These are phyloP conservation scores for Syzygium malaccense DNA, from an alignment of 441 rosid species.

Conservation along the genomic window DNA sequence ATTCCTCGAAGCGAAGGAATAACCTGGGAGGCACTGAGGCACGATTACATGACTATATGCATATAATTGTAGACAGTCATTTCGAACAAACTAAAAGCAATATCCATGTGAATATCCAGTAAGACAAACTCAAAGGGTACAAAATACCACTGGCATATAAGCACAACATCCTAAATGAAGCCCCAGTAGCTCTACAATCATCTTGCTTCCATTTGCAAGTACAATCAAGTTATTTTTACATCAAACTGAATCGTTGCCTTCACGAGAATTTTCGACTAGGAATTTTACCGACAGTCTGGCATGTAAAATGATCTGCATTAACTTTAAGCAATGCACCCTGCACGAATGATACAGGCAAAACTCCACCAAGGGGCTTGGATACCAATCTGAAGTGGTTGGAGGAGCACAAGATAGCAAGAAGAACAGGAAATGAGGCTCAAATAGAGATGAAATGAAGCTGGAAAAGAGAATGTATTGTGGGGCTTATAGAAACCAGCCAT, in stretches of 20 bases:
- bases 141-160: neutral
- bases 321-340: neutral
- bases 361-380: neutral
- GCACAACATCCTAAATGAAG: neutral
- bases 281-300: neutral
- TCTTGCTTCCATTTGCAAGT: neutral
- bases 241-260: neutral
- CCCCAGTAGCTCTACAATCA: neutral
- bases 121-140: neutral
- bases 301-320: neutral
- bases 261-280: neutral
- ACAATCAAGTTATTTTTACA: neutral
- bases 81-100: neutral
- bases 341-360: neutral
- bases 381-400: neutral
- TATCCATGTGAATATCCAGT: neutral
- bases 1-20: conserved; percentile 50
- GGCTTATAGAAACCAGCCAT: neutral
- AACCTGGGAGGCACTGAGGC: conserved; percentile 59
- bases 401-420: neutral
- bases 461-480: neutral
- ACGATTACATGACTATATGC: conserved; percentile 20
- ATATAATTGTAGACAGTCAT: neutral
- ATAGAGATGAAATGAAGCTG: neutral
- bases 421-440: neutral